These are phyloP conservation scores for Cutaneotrichosporon cavernicola DNA, from an alignment of 1,284 basidiomycete species.

Conservation along the genomic window DNA sequence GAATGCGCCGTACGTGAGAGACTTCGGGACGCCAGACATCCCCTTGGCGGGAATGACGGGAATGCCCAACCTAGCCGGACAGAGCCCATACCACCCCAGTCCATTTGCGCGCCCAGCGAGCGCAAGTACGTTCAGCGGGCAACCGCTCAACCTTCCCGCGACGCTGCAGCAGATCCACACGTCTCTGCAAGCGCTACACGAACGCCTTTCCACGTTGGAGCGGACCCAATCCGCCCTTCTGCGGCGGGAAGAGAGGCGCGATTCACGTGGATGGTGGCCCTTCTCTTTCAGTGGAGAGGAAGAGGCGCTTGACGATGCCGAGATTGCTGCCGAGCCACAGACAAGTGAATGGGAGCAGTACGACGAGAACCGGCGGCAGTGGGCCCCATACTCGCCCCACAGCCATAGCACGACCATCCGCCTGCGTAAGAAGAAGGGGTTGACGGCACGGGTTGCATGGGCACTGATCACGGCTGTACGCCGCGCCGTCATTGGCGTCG, in stretches of 20 bases:
- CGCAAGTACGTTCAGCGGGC: constrained; percentile 49
- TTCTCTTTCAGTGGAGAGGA: constrained; percentile 41
- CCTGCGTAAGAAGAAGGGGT: constrained; percentile 25
- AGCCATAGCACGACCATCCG: constrained; percentile 24
- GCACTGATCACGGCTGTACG: constrained; percentile 36
- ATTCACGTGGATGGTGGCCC: constrained; percentile 38
- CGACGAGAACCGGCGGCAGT: constrained; percentile 10
- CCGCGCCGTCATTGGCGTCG: constrained; percentile 40
- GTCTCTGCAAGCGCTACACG: constrained; percentile 82
- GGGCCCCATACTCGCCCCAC: background rate
- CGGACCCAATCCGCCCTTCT: constrained; percentile 44
- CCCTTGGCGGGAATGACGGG: constrained; percentile 5
- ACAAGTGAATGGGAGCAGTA: constrained; percentile 23
- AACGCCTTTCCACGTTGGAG: constrained; percentile 78
- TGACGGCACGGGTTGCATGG: constrained; percentile 39
- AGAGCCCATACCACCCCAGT: constrained; percentile 13
- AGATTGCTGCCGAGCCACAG: constrained; percentile 28
- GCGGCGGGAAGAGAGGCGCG: constrained; percentile 32
- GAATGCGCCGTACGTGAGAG: constrained; percentile 17
- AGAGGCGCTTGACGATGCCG: constrained; percentile 41
- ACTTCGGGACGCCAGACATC: constrained; percentile 35
- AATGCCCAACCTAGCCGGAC: background rate
- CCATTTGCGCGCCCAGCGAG: constrained; percentile 34
- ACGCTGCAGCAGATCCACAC: constrained; percentile 62
- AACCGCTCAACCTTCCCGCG: constrained; percentile 36